Percentiles rank a stretch among this genome's conserved stretches.
phyloP scores from a whole-genome alignment of 2,329 filamentous ascomycete species.

The Talaromyces sp. region DNA sequence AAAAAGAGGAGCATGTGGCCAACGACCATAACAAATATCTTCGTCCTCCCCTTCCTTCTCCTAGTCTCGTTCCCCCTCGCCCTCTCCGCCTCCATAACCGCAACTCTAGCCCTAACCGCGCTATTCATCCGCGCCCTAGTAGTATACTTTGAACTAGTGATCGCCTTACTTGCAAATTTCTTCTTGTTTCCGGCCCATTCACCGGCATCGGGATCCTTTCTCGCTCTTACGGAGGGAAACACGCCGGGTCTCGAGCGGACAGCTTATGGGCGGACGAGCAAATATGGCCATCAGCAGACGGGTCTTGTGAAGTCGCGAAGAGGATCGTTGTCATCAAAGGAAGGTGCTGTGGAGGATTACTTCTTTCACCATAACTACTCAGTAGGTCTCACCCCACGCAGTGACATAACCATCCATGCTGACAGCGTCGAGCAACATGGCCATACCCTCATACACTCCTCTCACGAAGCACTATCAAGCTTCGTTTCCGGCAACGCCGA shows the following conservation, averaged over 20 bases:
- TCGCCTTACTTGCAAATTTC: constrained; percentile 50
- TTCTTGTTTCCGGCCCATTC: constrained; percentile 16
- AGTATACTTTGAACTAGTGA: constrained; percentile 61
- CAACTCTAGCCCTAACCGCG: constrained; percentile 58
- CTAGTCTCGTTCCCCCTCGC: constrained; percentile 61
- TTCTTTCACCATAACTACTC: constrained; percentile 5
- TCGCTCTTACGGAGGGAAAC: constrained; percentile 15
- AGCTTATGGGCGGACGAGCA: background rate
- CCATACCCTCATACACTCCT: constrained; percentile 1
- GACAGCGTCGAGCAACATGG: constrained; percentile 8
- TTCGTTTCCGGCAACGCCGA: constrained; percentile 33
- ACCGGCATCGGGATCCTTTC: constrained; percentile 11
- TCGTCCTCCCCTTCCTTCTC: constrained; percentile 61
- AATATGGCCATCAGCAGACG: constrained; percentile 1
- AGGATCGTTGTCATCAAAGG: constrained; percentile 6
- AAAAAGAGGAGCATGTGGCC: constrained; percentile 21
- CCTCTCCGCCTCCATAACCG: constrained; percentile 61
- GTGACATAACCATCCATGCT: background rate
- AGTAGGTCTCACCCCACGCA: background rate
- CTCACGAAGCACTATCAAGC: constrained; percentile 24
- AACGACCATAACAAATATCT: constrained; percentile 30
- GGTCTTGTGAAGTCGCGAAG: background rate
- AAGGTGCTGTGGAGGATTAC: constrained; percentile 9
- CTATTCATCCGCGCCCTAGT: constrained; percentile 59
- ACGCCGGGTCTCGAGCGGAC: constrained; percentile 8